phyloP scores from a whole-genome alignment of 306 rosid species.

The Arachis hypogaea region DNA sequence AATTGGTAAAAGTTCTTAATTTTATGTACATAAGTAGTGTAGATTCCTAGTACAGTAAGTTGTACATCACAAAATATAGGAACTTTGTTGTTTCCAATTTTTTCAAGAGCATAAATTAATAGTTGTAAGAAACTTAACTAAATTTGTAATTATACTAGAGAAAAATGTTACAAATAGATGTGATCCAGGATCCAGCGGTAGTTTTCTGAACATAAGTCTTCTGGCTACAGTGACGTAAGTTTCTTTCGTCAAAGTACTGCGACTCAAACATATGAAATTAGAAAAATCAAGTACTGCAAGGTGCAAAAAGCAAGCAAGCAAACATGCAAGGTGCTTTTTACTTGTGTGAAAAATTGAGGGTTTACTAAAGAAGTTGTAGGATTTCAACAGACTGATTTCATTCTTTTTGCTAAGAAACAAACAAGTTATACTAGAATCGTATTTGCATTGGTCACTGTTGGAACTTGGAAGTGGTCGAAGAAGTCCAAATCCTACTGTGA shows the following conservation, averaged over 20 bases:
- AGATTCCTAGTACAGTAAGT: constrained; percentile 42
- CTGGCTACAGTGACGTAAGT: not conserved
- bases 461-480: not conserved
- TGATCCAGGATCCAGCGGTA: not conserved
- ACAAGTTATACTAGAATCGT: too few species aligned
- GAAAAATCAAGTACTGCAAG: not conserved
- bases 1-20: constrained; percentile 32
- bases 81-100: constrained; percentile 11
- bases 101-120: not conserved
- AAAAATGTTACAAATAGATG: not conserved
- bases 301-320: too few species aligned
- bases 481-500: not conserved
- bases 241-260: not conserved
- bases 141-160: not conserved
- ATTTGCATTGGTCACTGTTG: not conserved
- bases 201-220: not conserved
- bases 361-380: too few species aligned
- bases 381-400: too few species aligned
- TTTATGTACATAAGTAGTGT: constrained; percentile 57
- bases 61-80: constrained; percentile 45
- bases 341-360: too few species aligned
- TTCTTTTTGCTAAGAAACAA: too few species aligned
- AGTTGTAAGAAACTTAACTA: constrained; percentile 11
- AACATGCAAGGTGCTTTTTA: too few species aligned
- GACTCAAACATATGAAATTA: not conserved